Conservation (phyloP, 257 asterid genomes). For the Asclepias syriaca region DNA sequence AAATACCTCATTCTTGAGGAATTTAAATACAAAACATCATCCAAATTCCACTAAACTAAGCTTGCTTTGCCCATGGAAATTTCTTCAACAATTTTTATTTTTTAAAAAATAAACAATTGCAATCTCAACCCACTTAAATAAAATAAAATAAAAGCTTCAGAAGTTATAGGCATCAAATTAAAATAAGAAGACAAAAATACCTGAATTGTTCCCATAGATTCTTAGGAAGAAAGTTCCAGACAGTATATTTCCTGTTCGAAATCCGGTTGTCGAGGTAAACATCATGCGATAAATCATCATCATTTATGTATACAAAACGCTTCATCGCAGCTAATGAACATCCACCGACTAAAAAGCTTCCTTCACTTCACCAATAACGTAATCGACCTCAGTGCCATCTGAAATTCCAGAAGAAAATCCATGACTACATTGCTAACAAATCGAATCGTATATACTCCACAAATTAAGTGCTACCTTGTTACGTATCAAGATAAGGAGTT, state of each 20-base stretch:
- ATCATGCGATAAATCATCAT: slow-evolving; percentile 63
- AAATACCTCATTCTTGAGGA: neutral
- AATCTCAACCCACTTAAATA: neutral
- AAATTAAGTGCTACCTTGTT: neutral
- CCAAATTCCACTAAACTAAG: neutral
- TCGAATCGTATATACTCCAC: neutral
- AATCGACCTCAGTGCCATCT: slow-evolving; percentile 19
- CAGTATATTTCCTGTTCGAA: slow-evolving; percentile 91
- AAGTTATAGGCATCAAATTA: neutral
- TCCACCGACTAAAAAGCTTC: neutral
- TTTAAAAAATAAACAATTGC: neutral
- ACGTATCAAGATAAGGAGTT: neutral
- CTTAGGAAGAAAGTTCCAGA: slow-evolving; percentile 91
- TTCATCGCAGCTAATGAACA: slow-evolving; percentile 45
- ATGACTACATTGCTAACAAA: neutral
- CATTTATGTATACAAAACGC: slow-evolving; percentile 84
- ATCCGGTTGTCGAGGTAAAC: slow-evolving; percentile 84
- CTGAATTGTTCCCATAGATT: slow-evolving; percentile 99
- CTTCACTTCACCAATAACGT: slow-evolving; percentile 2
- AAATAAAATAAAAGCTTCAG: neutral
- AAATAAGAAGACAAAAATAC: slow-evolving; percentile 23
- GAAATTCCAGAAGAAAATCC: slow-evolving; percentile 1
- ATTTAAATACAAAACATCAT: neutral
- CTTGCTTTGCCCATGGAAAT: neutral
- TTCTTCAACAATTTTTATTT: neutral